Percentiles rank a stretch among this genome's conserved stretches.
Conservation (phyloP, 2,329 filamentous ascomycete genomes). For the Neocatenulostroma microsporum region DNA sequence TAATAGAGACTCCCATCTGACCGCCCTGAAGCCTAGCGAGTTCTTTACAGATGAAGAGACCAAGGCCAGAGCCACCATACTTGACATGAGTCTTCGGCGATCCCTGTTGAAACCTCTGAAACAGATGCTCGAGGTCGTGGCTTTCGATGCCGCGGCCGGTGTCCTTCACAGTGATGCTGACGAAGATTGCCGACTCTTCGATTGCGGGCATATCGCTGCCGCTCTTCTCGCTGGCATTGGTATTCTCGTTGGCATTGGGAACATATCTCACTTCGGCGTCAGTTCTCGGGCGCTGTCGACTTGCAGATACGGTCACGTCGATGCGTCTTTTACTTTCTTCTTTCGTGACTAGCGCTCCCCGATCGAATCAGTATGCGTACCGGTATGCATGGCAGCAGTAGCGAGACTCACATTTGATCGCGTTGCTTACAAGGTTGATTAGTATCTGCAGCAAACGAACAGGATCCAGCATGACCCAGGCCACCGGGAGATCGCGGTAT, state of each 20-base stretch:
- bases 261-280: too few species aligned
- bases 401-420: too few species aligned
- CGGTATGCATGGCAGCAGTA: too few species aligned
- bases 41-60: conserved; percentile 69
- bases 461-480: conserved; percentile 66
- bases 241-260: too few species aligned
- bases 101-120: conserved; percentile 72
- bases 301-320: conserved; percentile 57
- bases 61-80: conserved; percentile 71
- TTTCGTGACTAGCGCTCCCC: too few species aligned
- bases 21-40: conserved; percentile 76
- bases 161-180: conserved; percentile 68
- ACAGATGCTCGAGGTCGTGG: conserved; percentile 65
- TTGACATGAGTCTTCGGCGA: conserved; percentile 68
- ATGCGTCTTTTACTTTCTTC: too few species aligned
- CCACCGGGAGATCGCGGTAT: conserved; percentile 50
- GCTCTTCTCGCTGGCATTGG: too few species aligned
- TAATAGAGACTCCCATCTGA: conserved; percentile 65
- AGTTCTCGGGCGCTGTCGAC: conserved; percentile 49
- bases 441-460: conserved; percentile 68
- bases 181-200: conserved; percentile 33
- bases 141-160: conserved; percentile 61
- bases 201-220: too few species aligned
- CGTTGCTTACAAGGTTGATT: conserved; percentile 70
- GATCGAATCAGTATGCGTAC: too few species aligned